These are phyloP conservation scores for Bjerkandera adusta DNA, from an alignment of 1,284 basidiomycete genomes.

Conservation along the genomic window DNA sequence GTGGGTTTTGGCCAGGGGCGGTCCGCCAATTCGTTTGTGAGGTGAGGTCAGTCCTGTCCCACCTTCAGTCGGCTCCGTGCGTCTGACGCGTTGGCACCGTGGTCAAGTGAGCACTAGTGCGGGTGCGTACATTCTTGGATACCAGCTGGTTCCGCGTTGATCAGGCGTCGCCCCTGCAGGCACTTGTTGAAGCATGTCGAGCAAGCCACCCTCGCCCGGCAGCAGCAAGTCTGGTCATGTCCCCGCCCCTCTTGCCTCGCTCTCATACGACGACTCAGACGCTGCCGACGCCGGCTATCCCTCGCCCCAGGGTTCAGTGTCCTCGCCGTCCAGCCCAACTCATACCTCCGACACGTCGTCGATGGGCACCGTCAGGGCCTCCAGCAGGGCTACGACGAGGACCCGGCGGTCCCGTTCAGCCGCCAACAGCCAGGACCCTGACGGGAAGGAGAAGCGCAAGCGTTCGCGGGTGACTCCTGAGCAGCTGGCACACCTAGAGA, in stretches of 20 bases:
- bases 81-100: no score
- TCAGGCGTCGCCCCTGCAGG: no score
- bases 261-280: constrained; percentile 1
- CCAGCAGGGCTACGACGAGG: background rate
- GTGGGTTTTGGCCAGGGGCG: no score
- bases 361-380: background rate
- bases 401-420: constrained; percentile 10
- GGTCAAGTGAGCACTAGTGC: no score
- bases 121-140: no score
- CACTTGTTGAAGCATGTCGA: constrained; percentile 3
- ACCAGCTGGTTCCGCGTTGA: no score
- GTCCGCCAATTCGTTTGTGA: no score
- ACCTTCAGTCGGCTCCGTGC: no score
- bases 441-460: constrained; percentile 65
- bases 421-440: constrained; percentile 10
- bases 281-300: background rate
- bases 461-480: constrained; percentile 75
- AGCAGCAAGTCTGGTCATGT: background rate
- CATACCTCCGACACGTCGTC: background rate
- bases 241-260: background rate
- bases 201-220: constrained; percentile 3
- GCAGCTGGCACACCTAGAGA: constrained; percentile 71
- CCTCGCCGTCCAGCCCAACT: constrained; percentile 4
- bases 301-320: constrained; percentile 1
- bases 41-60: no score